A percentile compares a stretch with the other conserved stretches of the same genome.
phyloP scores from a whole-genome alignment of 1,139 yeast genomes.

The Petasospora rhodanensis region DNA sequence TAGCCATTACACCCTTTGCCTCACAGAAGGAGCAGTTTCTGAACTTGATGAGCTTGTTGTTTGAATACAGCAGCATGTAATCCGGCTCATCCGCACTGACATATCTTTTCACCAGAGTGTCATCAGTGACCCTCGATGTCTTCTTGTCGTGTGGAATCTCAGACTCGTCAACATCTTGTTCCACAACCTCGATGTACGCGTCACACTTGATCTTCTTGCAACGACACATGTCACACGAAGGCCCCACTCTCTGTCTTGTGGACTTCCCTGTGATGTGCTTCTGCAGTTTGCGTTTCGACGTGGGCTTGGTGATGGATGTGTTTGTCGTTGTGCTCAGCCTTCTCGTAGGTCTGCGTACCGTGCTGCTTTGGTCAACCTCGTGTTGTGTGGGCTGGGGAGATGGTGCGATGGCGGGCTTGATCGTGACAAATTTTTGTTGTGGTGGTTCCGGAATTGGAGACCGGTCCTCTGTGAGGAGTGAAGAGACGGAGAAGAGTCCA shows the following conservation, averaged over 20 bases:
- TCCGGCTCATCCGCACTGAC: conserved; percentile 7
- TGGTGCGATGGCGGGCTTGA: conserved; percentile 1
- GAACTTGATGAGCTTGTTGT: conserved; percentile 20
- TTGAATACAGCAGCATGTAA: conserved; percentile 15
- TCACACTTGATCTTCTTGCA: conserved; percentile 72
- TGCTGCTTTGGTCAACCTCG: not conserved
- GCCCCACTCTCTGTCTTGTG: conserved; percentile 65
- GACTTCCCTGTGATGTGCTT: conserved; percentile 12
- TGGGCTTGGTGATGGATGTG: not conserved
- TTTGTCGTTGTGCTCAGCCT: not conserved
- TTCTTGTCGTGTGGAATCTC: not conserved
- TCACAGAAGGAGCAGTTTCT: conserved; percentile 21
- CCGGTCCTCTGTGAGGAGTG: too few relatives aligned
- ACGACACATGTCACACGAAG: conserved; percentile 71
- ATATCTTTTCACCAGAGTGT: conserved; percentile 2
- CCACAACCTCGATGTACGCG: conserved; percentile 46
- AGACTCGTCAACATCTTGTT: conserved; percentile 12
- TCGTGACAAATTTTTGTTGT: not conserved
- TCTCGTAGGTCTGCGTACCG: not conserved
- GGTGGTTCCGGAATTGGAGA: too few relatives aligned
- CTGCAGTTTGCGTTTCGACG: conserved; percentile 2
- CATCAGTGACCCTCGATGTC: not conserved
- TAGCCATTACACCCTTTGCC: conserved; percentile 7
- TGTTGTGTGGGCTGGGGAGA: too few relatives aligned
- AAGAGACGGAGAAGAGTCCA: too few relatives aligned